Base-by-base conservation (phyloP, 2,329 filamentous ascomycete species). In the Pseudopyrenochaeta lycopersici region DNA sequence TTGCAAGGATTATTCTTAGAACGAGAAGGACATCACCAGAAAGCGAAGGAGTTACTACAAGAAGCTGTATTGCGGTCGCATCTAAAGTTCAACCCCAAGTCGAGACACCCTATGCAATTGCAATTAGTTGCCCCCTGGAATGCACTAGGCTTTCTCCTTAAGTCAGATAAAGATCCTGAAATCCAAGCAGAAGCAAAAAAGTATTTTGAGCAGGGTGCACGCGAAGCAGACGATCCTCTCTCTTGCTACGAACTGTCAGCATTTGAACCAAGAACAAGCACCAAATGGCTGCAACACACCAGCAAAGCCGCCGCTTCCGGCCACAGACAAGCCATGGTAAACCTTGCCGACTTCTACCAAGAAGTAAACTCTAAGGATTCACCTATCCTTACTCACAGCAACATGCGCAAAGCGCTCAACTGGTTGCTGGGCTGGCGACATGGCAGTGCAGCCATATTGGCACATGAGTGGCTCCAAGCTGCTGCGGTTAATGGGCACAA, bases 241-340 rank as follows among this genome's bases (percentile, higher is more conserved):
- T 73, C 77, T 1, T 78, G 73, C 58, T 77, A 73, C 49, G 66
- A 74, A 40, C 72, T 76, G 7, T 69, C 77, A 1, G 54, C 60
- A 4, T 64, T 71, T 4, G 56, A 63, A 32, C 60, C 68, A 2
- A 54, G 58, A 23, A 54, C 60, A 21, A 75, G 68, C 14, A 61
- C 62, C 29, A 62, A 70, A 2, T 81, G 80, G 79, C 63, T 81
- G 7, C 73, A 73, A 51, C 75, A 77, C 56, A 76, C 76, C 46
- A 80, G 69, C 30, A 81, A 81, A 68, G 78, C 79, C 2, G 80
- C 79, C 3, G 72, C 75, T 10, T 74, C 74, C 5, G 73, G 76
- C 1, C 72, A 79, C 44, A 51, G 63, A 6, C 70, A 72, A 47
- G 77, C 79, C 7, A 73, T 71, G 23, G 68, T 73, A 31, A 53